phyloP scores from a whole-genome alignment of 78 protist species.

The Reticulomyxa filosa region DNA sequence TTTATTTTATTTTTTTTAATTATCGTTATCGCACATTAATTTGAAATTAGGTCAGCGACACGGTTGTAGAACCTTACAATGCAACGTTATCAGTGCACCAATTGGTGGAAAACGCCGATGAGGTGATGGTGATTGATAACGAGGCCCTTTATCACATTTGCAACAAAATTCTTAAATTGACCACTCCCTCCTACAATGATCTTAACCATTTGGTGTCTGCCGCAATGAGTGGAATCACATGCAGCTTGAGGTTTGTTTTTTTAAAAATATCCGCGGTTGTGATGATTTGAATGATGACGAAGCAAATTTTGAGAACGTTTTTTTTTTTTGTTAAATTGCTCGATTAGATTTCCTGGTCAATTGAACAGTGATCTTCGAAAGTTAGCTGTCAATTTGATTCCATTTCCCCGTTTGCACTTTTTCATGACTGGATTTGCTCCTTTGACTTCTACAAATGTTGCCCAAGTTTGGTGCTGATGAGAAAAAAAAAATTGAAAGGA shows the following conservation, averaged over 20 bases:
- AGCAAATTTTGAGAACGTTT: too few species aligned
- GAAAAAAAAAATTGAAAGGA: too few species aligned
- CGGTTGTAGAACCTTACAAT: constrained; percentile 96
- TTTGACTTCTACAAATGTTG: constrained; percentile 52
- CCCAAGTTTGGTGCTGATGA: too few species aligned
- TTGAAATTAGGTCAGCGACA: too few species aligned
- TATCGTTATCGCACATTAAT: too few species aligned
- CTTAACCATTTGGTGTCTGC: constrained; percentile 82
- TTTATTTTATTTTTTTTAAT: too few species aligned
- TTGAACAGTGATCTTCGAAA: constrained; percentile 81
- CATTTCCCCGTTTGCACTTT: constrained; percentile 98
- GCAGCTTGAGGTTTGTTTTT: too few species aligned
- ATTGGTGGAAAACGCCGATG: constrained; percentile 88
- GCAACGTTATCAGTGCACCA: constrained; percentile 87
- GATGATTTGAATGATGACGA: too few species aligned
- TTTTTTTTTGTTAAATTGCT: too few species aligned
- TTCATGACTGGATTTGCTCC: constrained; percentile 92
- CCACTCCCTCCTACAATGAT: constrained; percentile 79
- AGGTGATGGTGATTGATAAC: constrained; percentile 76
- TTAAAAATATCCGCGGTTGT: too few species aligned
- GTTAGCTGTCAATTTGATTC: constrained; percentile 91
- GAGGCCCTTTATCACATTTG: constrained; percentile 92
- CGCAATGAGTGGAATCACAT: constrained; percentile 83
- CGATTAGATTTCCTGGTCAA: constrained; percentile 98
- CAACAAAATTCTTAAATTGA: constrained; percentile 65